Conservation (phyloP, 2,329 filamentous ascomycete species). For the Talaromyces sp. region DNA sequence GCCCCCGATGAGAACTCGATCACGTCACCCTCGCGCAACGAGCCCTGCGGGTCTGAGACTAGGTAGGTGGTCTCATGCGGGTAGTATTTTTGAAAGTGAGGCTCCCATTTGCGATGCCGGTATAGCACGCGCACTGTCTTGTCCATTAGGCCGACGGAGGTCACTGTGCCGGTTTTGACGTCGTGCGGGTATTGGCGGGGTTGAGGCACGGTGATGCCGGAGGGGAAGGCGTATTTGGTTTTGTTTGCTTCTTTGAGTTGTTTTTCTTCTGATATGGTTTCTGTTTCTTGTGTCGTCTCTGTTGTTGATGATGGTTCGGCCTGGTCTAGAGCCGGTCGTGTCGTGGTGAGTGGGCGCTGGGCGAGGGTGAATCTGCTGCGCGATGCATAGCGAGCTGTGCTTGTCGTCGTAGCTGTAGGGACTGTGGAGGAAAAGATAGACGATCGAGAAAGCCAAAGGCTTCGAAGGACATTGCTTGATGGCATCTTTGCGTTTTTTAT, state of each 20-base stretch:
- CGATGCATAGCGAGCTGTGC: not conserved
- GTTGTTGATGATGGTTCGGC: not conserved
- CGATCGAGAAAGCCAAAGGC: not conserved
- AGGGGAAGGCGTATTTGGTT: not conserved
- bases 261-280: not conserved
- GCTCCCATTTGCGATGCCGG: slow-evolving; percentile 30
- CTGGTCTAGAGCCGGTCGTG: not conserved
- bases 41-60: slow-evolving; percentile 36
- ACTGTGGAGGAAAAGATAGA: not conserved
- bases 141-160: slow-evolving; percentile 36
- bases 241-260: not conserved
- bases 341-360: not conserved
- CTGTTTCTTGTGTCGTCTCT: not conserved
- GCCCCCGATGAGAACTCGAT: slow-evolving; percentile 38
- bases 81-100: slow-evolving; percentile 32
- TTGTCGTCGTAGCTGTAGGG: not conserved
- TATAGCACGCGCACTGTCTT: slow-evolving; percentile 34
- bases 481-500: not conserved
- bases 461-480: not conserved
- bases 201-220: slow-evolving; percentile 1
- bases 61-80: slow-evolving; percentile 27
- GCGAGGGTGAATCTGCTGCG: not conserved
- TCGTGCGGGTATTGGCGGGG: slow-evolving; percentile 31
- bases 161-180: slow-evolving; percentile 33
- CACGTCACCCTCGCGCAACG: slow-evolving; percentile 38